phyloP scores from a whole-genome alignment of 1,284 basidiomycete genomes.

The Ustilago tritici region DNA sequence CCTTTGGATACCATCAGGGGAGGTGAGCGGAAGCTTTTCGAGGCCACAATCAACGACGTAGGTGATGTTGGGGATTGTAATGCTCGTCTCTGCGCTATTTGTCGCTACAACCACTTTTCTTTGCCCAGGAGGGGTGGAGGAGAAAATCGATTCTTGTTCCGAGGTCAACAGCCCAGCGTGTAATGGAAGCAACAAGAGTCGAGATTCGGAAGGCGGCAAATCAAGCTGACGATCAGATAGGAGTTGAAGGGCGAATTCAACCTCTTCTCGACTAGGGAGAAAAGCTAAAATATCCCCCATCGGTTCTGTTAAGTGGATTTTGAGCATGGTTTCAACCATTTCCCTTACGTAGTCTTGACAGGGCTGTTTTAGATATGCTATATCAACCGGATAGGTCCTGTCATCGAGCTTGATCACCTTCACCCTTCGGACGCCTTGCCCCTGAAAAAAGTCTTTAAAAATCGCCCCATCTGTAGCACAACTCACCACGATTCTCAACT shows the following conservation, averaged over 20 bases:
- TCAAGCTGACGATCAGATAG: conserved; percentile 81
- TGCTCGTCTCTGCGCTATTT: conserved; percentile 96
- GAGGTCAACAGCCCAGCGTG: conserved; percentile 87
- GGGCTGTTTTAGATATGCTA: conserved; percentile 69
- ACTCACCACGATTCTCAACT: conserved; percentile 88
- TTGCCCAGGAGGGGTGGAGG: conserved; percentile 76
- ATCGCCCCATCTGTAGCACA: conserved; percentile 93
- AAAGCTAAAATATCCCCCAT: conserved; percentile 72
- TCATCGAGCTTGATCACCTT: conserved; percentile 70
- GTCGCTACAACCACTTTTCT: conserved; percentile 93
- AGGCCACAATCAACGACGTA: conserved; percentile 96
- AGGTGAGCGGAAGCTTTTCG: conserved; percentile 78
- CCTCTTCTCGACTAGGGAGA: conserved; percentile 70
- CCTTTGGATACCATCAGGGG: conserved; percentile 64
- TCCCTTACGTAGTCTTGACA: conserved; percentile 68
- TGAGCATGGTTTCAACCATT: conserved; percentile 69
- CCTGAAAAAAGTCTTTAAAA: conserved; percentile 84
- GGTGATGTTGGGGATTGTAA: conserved; percentile 94
- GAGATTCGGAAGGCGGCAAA: conserved; percentile 75
- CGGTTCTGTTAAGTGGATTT: conserved; percentile 73
- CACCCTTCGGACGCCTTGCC: conserved; percentile 27
- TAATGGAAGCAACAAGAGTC: conserved; percentile 78
- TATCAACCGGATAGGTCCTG: conserved; percentile 69
- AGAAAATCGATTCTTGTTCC: conserved; percentile 88
- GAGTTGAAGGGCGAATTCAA: conserved; percentile 83